Percentiles rank a stretch among this genome's conserved stretches.
These are phyloP conservation scores for Laguncularia racemosa DNA, from an alignment of 345 rosid genomes.

Conservation along the genomic window DNA sequence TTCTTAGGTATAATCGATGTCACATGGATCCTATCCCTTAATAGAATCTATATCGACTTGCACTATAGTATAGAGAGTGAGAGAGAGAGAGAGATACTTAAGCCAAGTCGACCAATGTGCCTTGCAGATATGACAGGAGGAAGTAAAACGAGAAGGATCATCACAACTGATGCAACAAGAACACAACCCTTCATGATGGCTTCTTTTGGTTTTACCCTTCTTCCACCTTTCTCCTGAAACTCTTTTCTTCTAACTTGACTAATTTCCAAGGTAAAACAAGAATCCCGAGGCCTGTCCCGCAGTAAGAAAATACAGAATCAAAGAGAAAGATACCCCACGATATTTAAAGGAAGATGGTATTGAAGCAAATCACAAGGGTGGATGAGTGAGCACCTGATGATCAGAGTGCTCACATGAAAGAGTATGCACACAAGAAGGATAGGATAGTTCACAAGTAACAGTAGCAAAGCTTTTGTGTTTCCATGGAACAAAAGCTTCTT, in stretches of 20 bases:
- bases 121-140: constrained; percentile 23
- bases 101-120: constrained; percentile 22
- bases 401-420: constrained; percentile 70
- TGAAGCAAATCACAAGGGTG: constrained; percentile 80
- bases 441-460: constrained; percentile 19
- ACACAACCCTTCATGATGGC: constrained; percentile 34
- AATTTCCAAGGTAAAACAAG: too few relatives aligned
- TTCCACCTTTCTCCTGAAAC: not conserved
- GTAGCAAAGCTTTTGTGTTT: constrained; percentile 16
- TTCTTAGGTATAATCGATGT: too few relatives aligned
- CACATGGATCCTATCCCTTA: too few relatives aligned
- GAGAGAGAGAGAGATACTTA: constrained; percentile 15
- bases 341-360: constrained; percentile 29
- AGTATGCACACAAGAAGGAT: not conserved
- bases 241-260: not conserved
- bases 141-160: constrained; percentile 24
- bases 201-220: not conserved
- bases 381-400: constrained; percentile 10
- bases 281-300: not conserved
- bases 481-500: constrained; percentile 17
- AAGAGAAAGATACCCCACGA: not conserved
- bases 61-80: too few relatives aligned
- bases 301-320: not conserved
- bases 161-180: constrained; percentile 17
- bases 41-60: too few relatives aligned